Base-by-base conservation (phyloP, 139 green algal genomes). In the Deuterostichococcus epilithicus region DNA sequence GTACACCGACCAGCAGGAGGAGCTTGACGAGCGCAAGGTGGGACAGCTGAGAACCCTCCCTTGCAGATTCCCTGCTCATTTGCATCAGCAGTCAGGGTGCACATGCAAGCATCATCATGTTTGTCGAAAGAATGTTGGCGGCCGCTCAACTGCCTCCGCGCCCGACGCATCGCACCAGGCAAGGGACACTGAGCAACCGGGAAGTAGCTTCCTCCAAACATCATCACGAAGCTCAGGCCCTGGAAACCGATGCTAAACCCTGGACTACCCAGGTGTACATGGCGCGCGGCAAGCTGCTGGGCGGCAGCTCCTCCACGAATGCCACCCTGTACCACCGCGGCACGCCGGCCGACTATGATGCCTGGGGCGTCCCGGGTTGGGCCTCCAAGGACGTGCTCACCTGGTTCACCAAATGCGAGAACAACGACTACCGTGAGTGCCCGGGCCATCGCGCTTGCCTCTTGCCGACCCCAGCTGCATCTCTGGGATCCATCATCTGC, bases 281-380 rank as follows among this genome's bases (percentile, higher is more conserved):
- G 42, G 89, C 92, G 0, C 87, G 94, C 28, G 94, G 94, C 37
- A 90, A 89, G 68, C 73, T 94, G 33, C 84, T 98, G 60, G 94
- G 94, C 4, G 94, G 94, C 73, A 94, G 86, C 68, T 92, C 85
- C 5, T 86, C 83, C 79, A 96, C 93, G 65, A 98, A 98, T 73
- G 94, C 93, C 65, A 97, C 92, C 2, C 84, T 98, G 69, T 98
- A 98, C 87, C 83, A 92, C 78, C 86, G 94, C 3, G 94, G 94
- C 20, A 78, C 78, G 0, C 44, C 88, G 0, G 76, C 77, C 0
- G 94, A 98, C 86, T 98, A 97, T 68, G 92, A 97, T 79, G 68
- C 22, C 28, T 98, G 94, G 94, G 85, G 80, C 45, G 77, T 97
- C 69, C 63, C 81, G 23, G 92, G 92, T 72, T 98, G 94, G 94